Conservation (phyloP, 208 protist species). For the Leishmania tarentolae region DNA sequence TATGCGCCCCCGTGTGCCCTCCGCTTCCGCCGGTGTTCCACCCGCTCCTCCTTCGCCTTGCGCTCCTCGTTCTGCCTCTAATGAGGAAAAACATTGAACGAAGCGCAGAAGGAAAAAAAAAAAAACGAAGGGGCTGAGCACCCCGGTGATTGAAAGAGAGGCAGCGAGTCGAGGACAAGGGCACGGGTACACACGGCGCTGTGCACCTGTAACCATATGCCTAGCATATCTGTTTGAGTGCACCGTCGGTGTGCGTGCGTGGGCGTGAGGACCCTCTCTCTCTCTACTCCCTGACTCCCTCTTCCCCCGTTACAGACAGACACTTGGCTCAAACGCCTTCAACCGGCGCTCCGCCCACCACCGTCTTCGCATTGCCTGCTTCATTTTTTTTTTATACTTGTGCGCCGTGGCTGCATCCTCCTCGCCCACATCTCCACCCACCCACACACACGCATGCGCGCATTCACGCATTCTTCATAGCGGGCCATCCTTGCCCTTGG, state of each 20-base stretch:
- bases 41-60: not conserved
- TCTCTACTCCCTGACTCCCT: not conserved
- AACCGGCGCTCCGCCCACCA: not conserved
- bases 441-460: not conserved
- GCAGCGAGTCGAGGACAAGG: not conserved
- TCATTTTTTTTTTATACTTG: not conserved
- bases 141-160: not conserved
- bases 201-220: not conserved
- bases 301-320: not conserved
- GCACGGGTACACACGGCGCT: not conserved
- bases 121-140: not conserved
- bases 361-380: not conserved
- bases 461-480: constrained; percentile 4
- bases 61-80: not conserved
- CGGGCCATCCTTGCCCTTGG: constrained; percentile 85
- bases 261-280: not conserved
- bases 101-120: not conserved
- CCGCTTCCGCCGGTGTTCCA: not conserved
- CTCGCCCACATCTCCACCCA: not conserved
- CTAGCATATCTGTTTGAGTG: not conserved
- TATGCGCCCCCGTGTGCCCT: not conserved
- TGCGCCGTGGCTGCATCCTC: not conserved
- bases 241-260: not conserved
- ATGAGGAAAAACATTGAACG: not conserved
- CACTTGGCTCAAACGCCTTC: not conserved